phyloP scores from a whole-genome alignment of 2,329 filamentous ascomycete species.

The Davidsoniella eucalypti region DNA sequence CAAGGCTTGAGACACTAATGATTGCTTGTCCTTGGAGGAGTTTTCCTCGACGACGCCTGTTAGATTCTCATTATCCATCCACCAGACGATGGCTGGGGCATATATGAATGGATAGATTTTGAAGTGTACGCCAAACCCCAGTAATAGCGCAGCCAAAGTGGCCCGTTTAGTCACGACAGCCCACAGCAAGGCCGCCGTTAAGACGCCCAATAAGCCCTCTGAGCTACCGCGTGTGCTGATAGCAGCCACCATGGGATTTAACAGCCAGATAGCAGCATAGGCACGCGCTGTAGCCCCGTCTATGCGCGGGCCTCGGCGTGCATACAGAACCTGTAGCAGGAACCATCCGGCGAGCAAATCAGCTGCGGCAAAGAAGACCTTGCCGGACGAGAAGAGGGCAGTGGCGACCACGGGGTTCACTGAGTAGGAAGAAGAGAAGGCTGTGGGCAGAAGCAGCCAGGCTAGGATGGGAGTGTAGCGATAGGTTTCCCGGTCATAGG shows the following conservation, averaged over 20 bases:
- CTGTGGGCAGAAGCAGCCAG: slow-evolving; percentile 76
- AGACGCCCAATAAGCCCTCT: slow-evolving; percentile 72
- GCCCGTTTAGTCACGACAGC: slow-evolving; percentile 51
- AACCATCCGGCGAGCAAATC: slow-evolving; percentile 60
- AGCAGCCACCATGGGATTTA: slow-evolving; percentile 96
- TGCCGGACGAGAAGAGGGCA: slow-evolving; percentile 60
- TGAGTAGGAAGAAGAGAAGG: slow-evolving; percentile 46
- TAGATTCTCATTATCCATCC: slow-evolving; percentile 47
- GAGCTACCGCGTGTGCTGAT: slow-evolving; percentile 93
- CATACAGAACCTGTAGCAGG: slow-evolving; percentile 22
- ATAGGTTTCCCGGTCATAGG: slow-evolving; percentile 84
- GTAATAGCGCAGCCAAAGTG: slow-evolving; percentile 50
- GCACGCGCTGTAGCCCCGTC: slow-evolving; percentile 41
- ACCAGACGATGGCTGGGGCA: slow-evolving; percentile 64
- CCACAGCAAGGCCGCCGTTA: slow-evolving; percentile 74
- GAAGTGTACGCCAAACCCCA: slow-evolving; percentile 82
- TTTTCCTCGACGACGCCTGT: slow-evolving; percentile 12
- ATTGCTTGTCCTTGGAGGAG: background rate
- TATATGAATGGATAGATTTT: slow-evolving; percentile 99
- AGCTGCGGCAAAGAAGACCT: slow-evolving; percentile 66
- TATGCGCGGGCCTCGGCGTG: slow-evolving; percentile 27
- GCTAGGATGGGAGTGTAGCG: slow-evolving; percentile 89
- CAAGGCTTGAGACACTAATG: slow-evolving; percentile 15
- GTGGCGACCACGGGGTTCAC: slow-evolving; percentile 15
- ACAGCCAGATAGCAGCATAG: slow-evolving; percentile 76